phyloP scores from a whole-genome alignment of 2,329 filamentous ascomycete species.

The Sporothrix schenckii region DNA sequence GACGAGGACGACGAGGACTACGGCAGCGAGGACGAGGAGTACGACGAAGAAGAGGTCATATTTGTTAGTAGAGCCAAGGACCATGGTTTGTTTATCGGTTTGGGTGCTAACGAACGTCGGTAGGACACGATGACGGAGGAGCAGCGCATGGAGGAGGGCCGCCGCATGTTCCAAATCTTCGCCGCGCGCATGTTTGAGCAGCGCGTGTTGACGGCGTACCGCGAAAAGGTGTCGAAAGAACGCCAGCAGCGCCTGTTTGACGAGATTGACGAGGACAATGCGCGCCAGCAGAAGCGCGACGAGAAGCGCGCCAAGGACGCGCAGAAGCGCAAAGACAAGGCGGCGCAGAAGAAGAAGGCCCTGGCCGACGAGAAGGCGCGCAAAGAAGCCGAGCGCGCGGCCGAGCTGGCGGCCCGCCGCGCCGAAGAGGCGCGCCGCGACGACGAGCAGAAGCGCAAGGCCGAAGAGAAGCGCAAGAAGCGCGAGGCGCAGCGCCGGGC shows the following conservation, averaged over 20 bases:
- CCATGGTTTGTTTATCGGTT: no score
- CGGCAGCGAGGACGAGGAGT: slow-evolving; percentile 66
- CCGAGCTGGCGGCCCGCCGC: slow-evolving; percentile 76
- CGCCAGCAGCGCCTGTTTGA: slow-evolving; percentile 88
- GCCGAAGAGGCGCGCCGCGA: slow-evolving; percentile 76
- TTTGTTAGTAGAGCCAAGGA: background rate
- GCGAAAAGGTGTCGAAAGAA: slow-evolving; percentile 93
- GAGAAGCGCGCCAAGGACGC: slow-evolving; percentile 93
- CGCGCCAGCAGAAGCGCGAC: slow-evolving; percentile 74
- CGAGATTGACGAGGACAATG: slow-evolving; percentile 84
- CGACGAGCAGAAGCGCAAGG: slow-evolving; percentile 66
- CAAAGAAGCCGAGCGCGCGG: slow-evolving; percentile 85
- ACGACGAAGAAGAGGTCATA: slow-evolving; percentile 76
- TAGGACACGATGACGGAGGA: slow-evolving; percentile 97
- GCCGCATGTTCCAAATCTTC: slow-evolving; percentile 99
- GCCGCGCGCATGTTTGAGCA: slow-evolving; percentile 99
- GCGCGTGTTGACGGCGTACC: slow-evolving; percentile 92
- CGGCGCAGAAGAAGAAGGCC: slow-evolving; percentile 81
- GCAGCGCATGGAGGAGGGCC: slow-evolving; percentile 97
- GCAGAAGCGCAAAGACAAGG: slow-evolving; percentile 93
- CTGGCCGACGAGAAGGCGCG: slow-evolving; percentile 89
- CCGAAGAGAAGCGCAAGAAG: slow-evolving; percentile 40
- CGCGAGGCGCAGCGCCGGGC: slow-evolving; percentile 81
- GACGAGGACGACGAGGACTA: slow-evolving; percentile 64
- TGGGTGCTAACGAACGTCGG: background rate